These are phyloP conservation scores for Ceratocystis cubensis DNA, from an alignment of 2,329 filamentous ascomycete genomes.

Conservation along the genomic window DNA sequence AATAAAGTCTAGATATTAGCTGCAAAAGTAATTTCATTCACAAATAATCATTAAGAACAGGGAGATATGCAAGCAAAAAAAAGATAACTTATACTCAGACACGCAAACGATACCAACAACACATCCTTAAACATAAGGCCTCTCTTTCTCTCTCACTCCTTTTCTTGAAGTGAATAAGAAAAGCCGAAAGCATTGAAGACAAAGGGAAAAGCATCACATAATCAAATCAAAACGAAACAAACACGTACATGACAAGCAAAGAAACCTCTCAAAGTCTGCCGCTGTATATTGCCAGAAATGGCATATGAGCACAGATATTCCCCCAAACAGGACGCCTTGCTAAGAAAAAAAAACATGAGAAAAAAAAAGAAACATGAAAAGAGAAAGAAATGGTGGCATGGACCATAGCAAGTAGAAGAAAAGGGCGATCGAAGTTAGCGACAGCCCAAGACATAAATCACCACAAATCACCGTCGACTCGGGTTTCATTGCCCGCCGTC, in stretches of 20 bases:
- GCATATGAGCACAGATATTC: not conserved
- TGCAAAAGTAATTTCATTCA: not conserved
- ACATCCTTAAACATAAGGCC: not conserved
- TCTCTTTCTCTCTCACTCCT: not conserved
- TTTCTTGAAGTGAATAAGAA: too few relatives aligned
- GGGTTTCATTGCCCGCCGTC: too few relatives aligned
- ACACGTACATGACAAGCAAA: not conserved
- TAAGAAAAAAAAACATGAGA: not conserved
- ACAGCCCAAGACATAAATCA: too few relatives aligned
- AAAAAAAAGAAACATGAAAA: constrained; percentile 18
- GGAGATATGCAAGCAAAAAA: not conserved
- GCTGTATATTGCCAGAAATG: not conserved
- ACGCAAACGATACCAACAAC: not conserved
- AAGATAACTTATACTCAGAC: not conserved
- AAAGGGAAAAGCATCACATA: not conserved
- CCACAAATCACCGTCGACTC: too few relatives aligned
- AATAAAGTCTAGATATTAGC: too few relatives aligned
- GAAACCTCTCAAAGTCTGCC: not conserved
- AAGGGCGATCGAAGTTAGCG: too few relatives aligned
- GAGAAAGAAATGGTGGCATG: constrained; percentile 23
- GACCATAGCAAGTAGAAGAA: not conserved
- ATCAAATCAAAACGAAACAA: not conserved
- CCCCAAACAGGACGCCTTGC: constrained; percentile 2
- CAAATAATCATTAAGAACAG: not conserved
- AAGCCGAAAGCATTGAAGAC: not conserved